Evolutionary conservation across 768 basidiomycete species (phyloP), one percentile per base, ranked within the genome.

Genomic region (Mycena amicta): DNA sequence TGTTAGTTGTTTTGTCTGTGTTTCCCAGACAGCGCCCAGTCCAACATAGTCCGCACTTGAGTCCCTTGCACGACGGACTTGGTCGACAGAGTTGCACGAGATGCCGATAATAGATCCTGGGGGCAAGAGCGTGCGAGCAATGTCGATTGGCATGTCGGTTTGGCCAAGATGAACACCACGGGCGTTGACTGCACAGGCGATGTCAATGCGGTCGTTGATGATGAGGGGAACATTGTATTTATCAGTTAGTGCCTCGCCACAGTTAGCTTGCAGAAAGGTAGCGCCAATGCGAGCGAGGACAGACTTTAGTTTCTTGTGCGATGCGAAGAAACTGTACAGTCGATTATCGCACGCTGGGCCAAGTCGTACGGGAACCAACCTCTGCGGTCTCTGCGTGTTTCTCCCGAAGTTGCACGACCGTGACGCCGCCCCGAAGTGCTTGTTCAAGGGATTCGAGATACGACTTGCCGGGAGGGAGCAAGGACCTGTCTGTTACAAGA

Each of bases 131-230:
- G 69, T 69, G 25, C 88, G 84, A 3, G 88, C 93, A 41, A 84
- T 68, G 40, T 77, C 67, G 12, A 90, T 78, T 2, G 90, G 83
- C 83, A 93, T 90, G 70, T 96, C 95, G 0, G 84, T 81, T 73
- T 97, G 95, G 5, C 95, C 95, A 43, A 97, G 77, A 69, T 98
- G 95, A 12, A 96, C 86, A 16, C 95, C 94, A 45, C 83, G 82
- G 2, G 88, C 88, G 43, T 83, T 77, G 22, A 92, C 75, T 5
- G 92, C 90, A 22, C 95, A 78, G 8, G 90, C 92, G 23, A 98
- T 85, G 66, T 97, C 95, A 56, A 96, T 77, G 12, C 93, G 84
- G 71, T 92, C 90, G 68, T 94, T 93, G 73, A 98, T 90, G 57
- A 98, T 77, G 4, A 97, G 74, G 0, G 93, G 94, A 27, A 96